Conservation (phyloP, 805 yeast species). For the Jamesozyma piceae region DNA sequence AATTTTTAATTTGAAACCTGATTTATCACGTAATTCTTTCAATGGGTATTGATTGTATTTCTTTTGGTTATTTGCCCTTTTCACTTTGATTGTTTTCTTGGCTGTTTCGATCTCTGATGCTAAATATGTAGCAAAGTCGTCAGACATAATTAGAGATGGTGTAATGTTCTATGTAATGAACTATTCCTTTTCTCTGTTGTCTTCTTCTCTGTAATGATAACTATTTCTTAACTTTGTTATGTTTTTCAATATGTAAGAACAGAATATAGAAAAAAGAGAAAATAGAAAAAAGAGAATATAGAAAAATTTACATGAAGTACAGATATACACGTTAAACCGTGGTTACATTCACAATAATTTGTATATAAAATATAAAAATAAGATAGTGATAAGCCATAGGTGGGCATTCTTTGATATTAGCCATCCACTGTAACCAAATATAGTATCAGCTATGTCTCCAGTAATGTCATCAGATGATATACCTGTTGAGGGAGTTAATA, state of each 20-base stretch:
- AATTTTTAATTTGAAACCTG: constrained; percentile 23
- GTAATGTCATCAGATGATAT: not conserved
- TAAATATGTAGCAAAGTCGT: not conserved
- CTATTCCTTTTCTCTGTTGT: too few relatives aligned
- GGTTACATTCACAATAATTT: not conserved
- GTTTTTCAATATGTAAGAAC: too few relatives aligned
- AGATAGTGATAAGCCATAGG: constrained; percentile 5
- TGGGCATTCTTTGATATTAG: constrained; percentile 7
- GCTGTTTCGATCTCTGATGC: constrained; percentile 1
- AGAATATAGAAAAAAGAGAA: too few relatives aligned
- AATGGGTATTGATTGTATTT: constrained; percentile 2
- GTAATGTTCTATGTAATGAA: not conserved
- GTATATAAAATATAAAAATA: not conserved
- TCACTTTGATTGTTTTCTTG: constrained; percentile 6
- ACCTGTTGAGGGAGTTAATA: not conserved
- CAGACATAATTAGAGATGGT: not conserved
- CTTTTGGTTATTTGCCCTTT: constrained; percentile 2
- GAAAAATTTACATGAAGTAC: too few relatives aligned
- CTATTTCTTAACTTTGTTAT: too few relatives aligned
- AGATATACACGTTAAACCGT: too few relatives aligned
- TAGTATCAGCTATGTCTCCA: constrained; percentile 9
- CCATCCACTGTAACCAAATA: constrained; percentile 26
- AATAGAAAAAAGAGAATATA: too few relatives aligned
- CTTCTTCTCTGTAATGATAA: too few relatives aligned
- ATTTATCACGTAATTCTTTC: constrained; percentile 14